Evolutionary conservation across 1,284 basidiomycete species (phyloP), one percentile per base, ranked within the genome.

Genomic region (Afroboletus lepidellus): DNA sequence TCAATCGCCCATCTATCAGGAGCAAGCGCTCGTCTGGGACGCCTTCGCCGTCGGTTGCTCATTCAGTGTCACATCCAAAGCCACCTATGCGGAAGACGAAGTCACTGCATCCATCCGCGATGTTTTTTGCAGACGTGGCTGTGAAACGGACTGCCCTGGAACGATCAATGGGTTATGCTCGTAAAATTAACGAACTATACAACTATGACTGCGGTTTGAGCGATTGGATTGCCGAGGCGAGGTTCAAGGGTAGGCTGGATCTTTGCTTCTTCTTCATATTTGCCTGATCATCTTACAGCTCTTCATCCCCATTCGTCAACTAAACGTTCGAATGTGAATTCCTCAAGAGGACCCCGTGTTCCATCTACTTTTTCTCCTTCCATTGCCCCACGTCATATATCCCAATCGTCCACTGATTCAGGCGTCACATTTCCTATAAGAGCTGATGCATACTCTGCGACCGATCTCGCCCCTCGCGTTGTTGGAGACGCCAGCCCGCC

Each of bases 131-230:
- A 20, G 89, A 94, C 63, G 77, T 96, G 12, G 71, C 80, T 50
- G 59, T 63, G 12, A 77, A 80, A 69, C 81, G 78, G 61, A 85
- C 77, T 27, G 62, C 88, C 0, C 66, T 84, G 4, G 94, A 96
- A 63, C 77, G 93, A 36, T 90, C 89, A 44, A 68, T 76, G 27
- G 81, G 83, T 41, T 97, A 96, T 64, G 88, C 90, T 8, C 72
- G 75, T 56, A 93, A 92, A 70, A 90, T 95, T 59, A 92, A 92
- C 63, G 91, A 94, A 61, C 71, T 96, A 20, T 80, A 83, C 43
- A 73, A 77, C 54, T 84, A 84, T 59, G 90, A 94, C 64, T 88
- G 86, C 61, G 92, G 94, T 18, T 68, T 96, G 54, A 73, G 74
- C 15, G 85, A 88, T 23, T 95, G 93, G 94, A 74, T 92, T 41